Percentiles rank a stretch among this genome's conserved stretches.
Conservation (phyloP, 176 grass and related monocot species). For the Miscanthus lutarioriparius region DNA sequence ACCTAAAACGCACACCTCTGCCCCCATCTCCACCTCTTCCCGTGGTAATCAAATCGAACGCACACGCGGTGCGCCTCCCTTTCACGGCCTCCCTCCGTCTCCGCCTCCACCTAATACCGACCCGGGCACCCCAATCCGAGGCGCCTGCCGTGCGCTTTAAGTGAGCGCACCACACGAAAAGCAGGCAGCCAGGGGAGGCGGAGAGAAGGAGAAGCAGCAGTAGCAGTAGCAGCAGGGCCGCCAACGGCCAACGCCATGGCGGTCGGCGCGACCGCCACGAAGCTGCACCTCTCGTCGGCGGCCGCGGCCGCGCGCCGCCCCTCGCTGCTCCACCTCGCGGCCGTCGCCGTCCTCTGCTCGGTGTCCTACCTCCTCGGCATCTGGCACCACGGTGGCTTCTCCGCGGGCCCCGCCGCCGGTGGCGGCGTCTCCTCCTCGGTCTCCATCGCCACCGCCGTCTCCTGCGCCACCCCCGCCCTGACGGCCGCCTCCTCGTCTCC, state of each 20-base stretch:
- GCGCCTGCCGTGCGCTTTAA: conserved; percentile 7
- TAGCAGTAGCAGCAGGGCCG: not conserved
- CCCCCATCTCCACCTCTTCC: not conserved
- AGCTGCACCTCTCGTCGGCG: conserved; percentile 42
- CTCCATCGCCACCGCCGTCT: conserved; percentile 48
- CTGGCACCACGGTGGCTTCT: conserved; percentile 72
- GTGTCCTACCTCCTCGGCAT: conserved; percentile 77
- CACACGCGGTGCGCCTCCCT: conserved; percentile 20
- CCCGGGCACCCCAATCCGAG: conserved; percentile 11
- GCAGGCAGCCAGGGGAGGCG: not conserved
- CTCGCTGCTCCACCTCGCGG: conserved; percentile 46
- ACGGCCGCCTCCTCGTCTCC: not conserved
- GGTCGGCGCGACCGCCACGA: conserved; percentile 41
- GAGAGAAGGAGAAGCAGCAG: not conserved
- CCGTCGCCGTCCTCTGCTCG: conserved; percentile 74
- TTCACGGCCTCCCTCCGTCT: conserved; percentile 34
- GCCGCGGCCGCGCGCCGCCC: conserved; percentile 34
- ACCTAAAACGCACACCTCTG: not conserved
- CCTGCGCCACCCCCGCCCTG: conserved; percentile 29
- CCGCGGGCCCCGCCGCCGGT: not conserved
- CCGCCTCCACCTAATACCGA: conserved; percentile 32
- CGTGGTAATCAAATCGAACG: not conserved
- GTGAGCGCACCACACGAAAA: not conserved
- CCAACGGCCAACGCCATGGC: conserved; percentile 35
- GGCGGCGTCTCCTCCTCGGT: conserved; percentile 9